Evolutionary conservation across 1,284 basidiomycete genomes (phyloP).

Genomic region (Moniliella sp.): DNA sequence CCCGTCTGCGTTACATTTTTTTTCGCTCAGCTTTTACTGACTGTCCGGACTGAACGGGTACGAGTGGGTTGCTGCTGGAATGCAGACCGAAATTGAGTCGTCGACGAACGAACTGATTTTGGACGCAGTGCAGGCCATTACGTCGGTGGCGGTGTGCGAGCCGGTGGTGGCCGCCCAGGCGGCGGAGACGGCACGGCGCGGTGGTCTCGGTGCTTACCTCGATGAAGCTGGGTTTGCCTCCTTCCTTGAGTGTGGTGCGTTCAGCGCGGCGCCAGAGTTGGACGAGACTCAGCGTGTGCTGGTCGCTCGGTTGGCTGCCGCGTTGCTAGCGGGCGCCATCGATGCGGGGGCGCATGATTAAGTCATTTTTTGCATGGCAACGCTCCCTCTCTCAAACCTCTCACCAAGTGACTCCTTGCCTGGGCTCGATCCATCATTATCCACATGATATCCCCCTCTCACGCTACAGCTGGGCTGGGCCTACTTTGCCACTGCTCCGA

Average conservation of each 20-base stretch:
- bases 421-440: no score
- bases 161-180: constrained; percentile 26
- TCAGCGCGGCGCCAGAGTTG: constrained; percentile 8
- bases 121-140: constrained; percentile 20
- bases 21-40: not conserved
- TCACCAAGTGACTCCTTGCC: no score
- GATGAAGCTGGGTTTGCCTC: constrained; percentile 21
- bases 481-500: no score
- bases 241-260: constrained; percentile 21
- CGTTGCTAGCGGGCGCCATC: constrained; percentile 16
- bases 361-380: no score
- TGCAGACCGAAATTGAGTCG: constrained; percentile 21
- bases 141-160: constrained; percentile 17
- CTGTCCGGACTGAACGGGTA: constrained; percentile 5
- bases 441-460: no score
- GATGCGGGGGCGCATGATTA: constrained; percentile 16
- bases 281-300: constrained; percentile 10
- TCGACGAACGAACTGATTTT: constrained; percentile 19
- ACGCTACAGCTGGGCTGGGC: no score
- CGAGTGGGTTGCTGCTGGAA: constrained; percentile 16
- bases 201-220: constrained; percentile 18
- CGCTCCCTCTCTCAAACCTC: no score
- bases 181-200: constrained; percentile 19
- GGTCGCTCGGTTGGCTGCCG: constrained; percentile 15
- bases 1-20: not conserved